phyloP scores from a whole-genome alignment of 768 basidiomycete species.

The Pleurotus tuber-regium region DNA sequence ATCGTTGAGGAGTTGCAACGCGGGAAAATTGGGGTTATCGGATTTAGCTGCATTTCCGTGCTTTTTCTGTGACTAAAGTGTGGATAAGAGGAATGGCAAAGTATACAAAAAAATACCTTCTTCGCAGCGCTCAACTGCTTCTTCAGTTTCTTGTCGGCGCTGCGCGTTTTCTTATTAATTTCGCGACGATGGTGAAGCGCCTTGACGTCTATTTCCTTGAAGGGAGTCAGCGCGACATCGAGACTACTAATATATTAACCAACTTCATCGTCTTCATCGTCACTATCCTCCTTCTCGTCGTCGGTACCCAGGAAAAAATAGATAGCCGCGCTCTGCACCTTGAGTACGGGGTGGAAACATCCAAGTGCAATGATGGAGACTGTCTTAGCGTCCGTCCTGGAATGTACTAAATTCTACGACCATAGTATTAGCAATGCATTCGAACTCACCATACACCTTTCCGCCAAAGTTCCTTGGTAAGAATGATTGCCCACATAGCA shows the following conservation, averaged over 20 bases:
- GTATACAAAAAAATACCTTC: constrained; percentile 44
- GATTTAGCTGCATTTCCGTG: constrained; percentile 25
- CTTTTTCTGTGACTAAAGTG: constrained; percentile 27
- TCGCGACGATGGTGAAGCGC: constrained; percentile 83
- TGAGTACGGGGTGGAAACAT: constrained; percentile 89
- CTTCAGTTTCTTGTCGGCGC: constrained; percentile 76
- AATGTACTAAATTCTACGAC: not conserved
- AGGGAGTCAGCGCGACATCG: constrained; percentile 10
- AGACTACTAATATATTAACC: constrained; percentile 9
- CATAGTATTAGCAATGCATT: not conserved
- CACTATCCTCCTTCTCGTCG: constrained; percentile 69
- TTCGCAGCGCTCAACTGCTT: constrained; percentile 73
- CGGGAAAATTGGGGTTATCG: constrained; percentile 75
- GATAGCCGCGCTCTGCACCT: constrained; percentile 91
- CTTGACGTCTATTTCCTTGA: constrained; percentile 63
- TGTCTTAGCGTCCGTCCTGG: constrained; percentile 85
- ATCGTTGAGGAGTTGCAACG: constrained; percentile 89
- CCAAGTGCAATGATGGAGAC: constrained; percentile 90
- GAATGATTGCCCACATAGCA: constrained; percentile 95
- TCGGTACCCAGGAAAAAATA: constrained; percentile 97
- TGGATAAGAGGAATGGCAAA: not conserved
- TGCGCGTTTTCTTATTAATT: constrained; percentile 90
- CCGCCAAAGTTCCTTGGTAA: constrained; percentile 92
- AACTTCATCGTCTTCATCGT: constrained; percentile 66
- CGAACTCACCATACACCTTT: constrained; percentile 78